phyloP scores from a whole-genome alignment of 345 rosid genomes.

The Rhizophora mangle region DNA sequence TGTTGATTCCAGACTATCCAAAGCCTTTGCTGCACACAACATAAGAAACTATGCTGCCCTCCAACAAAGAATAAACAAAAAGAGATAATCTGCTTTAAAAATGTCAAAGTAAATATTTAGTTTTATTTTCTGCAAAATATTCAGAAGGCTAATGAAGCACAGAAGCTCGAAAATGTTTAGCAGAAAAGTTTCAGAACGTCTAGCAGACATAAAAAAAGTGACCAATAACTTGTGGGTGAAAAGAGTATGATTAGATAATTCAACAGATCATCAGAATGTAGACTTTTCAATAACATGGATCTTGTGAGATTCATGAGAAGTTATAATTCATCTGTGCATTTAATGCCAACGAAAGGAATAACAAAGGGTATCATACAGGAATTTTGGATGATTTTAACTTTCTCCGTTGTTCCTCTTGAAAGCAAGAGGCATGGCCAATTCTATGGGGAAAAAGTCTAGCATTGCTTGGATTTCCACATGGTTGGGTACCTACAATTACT shows the following conservation, averaged over 20 bases:
- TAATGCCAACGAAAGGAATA: slow-evolving; percentile 3
- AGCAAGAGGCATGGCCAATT: slow-evolving; percentile 84
- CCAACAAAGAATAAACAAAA: not conserved
- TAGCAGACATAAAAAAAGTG: not conserved
- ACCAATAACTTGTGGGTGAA: too few species aligned
- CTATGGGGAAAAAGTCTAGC: slow-evolving; percentile 87
- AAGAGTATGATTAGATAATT: too few species aligned
- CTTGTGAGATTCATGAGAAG: not conserved
- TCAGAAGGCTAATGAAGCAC: not conserved
- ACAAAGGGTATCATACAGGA: slow-evolving; percentile 45
- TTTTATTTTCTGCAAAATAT: not conserved
- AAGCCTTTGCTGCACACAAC: not conserved
- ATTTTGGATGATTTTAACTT: slow-evolving; percentile 56
- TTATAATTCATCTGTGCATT: not conserved
- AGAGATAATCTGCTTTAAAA: not conserved
- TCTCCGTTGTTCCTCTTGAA: slow-evolving; percentile 57
- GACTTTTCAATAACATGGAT: not conserved
- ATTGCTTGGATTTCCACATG: slow-evolving; percentile 71
- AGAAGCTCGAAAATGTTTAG: not conserved
- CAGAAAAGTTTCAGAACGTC: not conserved
- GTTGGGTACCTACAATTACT: slow-evolving; percentile 84
- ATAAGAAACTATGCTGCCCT: not conserved
- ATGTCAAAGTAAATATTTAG: not conserved
- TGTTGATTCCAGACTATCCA: not conserved
- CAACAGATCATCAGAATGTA: not conserved